Conservation (phyloP, 2,329 filamentous ascomycete species). For the Paraconiothyrium brasiliense region DNA sequence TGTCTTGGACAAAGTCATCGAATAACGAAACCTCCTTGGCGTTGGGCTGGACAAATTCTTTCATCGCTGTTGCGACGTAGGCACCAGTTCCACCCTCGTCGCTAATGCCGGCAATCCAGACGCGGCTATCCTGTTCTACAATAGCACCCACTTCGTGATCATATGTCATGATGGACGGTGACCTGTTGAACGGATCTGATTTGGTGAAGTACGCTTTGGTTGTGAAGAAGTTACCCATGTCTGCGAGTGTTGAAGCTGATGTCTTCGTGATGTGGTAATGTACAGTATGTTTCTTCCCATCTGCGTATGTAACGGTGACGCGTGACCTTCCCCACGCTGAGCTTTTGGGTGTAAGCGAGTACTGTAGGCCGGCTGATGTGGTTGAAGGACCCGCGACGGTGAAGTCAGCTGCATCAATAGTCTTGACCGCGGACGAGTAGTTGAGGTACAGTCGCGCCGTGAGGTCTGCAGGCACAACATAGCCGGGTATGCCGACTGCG, state of each 20-base stretch:
- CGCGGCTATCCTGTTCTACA: conserved; percentile 59
- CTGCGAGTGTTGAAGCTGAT: conserved; percentile 54
- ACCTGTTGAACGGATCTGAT: conserved; percentile 64
- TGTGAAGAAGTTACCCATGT: conserved; percentile 64
- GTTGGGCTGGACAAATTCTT: conserved; percentile 62
- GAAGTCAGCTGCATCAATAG: conserved; percentile 53
- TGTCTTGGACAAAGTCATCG: conserved; percentile 63
- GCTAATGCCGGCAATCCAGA: conserved; percentile 68
- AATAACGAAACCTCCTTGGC: conserved; percentile 61
- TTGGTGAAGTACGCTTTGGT: conserved; percentile 63
- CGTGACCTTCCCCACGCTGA: conserved; percentile 61
- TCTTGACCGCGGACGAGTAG: conserved; percentile 51
- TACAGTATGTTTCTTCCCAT: conserved; percentile 61
- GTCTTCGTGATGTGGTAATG: conserved; percentile 66
- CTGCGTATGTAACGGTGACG: conserved; percentile 59
- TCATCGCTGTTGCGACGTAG: conserved; percentile 64
- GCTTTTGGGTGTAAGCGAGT: conserved; percentile 55
- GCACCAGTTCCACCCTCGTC: conserved; percentile 68
- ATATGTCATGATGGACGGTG: conserved; percentile 66
- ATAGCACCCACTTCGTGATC: conserved; percentile 51
- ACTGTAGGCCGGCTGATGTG: conserved; percentile 39
- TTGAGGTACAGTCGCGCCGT: conserved; percentile 59
- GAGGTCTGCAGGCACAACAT: conserved; percentile 61
- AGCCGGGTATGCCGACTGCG: conserved; percentile 64
- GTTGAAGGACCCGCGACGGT: conserved; percentile 39